Percentiles rank a stretch among this genome's conserved stretches.
phyloP scores from a whole-genome alignment of 1,284 basidiomycete genomes.

The Fereydounia khargensis region DNA sequence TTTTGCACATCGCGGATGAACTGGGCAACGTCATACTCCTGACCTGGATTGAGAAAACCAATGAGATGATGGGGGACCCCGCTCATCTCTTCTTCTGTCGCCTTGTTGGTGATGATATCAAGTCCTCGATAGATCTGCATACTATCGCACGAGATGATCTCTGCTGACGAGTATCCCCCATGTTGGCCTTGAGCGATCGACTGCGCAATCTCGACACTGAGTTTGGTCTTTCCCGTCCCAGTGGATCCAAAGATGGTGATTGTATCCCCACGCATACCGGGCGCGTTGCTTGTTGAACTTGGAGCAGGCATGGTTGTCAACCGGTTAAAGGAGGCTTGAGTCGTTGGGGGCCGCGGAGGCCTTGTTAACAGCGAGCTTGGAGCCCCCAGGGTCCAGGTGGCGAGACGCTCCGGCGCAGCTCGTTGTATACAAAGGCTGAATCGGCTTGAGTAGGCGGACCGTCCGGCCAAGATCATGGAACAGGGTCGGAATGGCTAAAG shows the following conservation, averaged over 20 bases:
- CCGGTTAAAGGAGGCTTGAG: no score
- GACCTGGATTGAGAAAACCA: constrained; percentile 77
- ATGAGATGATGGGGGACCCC: constrained; percentile 86
- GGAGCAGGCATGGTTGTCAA: no score
- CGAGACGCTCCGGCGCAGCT: no score
- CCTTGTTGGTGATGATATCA: constrained; percentile 93
- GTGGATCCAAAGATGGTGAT: constrained; percentile 90
- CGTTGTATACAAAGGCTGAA: no score
- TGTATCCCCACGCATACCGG: no score
- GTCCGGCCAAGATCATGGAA: no score
- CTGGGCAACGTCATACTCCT: constrained; percentile 69
- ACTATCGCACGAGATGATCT: constrained; percentile 89
- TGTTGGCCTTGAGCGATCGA: constrained; percentile 44
- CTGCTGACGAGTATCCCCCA: constrained; percentile 23
- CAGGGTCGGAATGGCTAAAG: no score
- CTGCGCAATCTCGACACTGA: constrained; percentile 82
- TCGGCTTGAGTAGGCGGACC: no score
- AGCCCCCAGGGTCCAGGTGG: no score
- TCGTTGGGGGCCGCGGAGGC: no score
- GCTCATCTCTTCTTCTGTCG: constrained; percentile 71
- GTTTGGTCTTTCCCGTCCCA: constrained; percentile 91
- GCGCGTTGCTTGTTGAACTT: no score
- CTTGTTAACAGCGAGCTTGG: no score
- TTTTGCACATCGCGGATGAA: constrained; percentile 34
- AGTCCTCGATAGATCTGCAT: constrained; percentile 98